phyloP scores from a whole-genome alignment of 768 basidiomycete genomes.

The Lenzites betulinus region DNA sequence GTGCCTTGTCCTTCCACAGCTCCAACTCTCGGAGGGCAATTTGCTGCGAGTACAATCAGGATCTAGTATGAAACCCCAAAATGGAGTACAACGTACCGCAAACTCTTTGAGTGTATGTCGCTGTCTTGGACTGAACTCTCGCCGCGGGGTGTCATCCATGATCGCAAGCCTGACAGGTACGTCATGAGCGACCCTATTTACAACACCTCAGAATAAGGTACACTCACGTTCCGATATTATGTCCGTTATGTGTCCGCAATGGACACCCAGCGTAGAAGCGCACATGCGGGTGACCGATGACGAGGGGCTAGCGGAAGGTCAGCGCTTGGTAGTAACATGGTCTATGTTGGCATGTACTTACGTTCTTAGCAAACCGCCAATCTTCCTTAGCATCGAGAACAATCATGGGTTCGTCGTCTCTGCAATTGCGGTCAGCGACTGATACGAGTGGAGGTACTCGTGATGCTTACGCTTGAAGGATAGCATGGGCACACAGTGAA shows the following conservation, averaged over 20 bases:
- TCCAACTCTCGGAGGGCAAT: slow-evolving; percentile 96
- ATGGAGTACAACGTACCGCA: slow-evolving; percentile 46
- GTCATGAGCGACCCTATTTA: not conserved
- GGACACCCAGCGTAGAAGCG: slow-evolving; percentile 94
- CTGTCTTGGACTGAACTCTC: slow-evolving; percentile 86
- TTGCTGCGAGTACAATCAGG: slow-evolving; percentile 42
- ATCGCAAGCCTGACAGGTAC: slow-evolving; percentile 64
- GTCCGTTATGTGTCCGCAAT: slow-evolving; percentile 85
- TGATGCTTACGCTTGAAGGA: slow-evolving; percentile 68
- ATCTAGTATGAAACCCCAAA: too few relatives aligned
- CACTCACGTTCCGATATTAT: slow-evolving; percentile 80
- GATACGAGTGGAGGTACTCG: not conserved
- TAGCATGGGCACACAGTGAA: slow-evolving; percentile 83
- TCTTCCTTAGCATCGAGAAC: slow-evolving; percentile 77
- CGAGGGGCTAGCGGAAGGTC: slow-evolving; percentile 57
- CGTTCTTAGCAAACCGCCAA: slow-evolving; percentile 89
- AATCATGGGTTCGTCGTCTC: slow-evolving; percentile 86
- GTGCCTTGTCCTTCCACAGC: slow-evolving; percentile 89
- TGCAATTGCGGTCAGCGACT: slow-evolving; percentile 29
- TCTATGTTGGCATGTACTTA: slow-evolving; percentile 37
- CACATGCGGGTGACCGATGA: slow-evolving; percentile 63
- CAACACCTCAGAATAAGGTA: not conserved
- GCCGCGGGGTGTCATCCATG: slow-evolving; percentile 78
- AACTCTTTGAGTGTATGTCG: slow-evolving; percentile 94
- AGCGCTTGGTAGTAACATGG: not conserved